These are phyloP conservation scores for Botryobasidium botryosum DNA, from an alignment of 768 basidiomycete species.

Conservation along the genomic window DNA sequence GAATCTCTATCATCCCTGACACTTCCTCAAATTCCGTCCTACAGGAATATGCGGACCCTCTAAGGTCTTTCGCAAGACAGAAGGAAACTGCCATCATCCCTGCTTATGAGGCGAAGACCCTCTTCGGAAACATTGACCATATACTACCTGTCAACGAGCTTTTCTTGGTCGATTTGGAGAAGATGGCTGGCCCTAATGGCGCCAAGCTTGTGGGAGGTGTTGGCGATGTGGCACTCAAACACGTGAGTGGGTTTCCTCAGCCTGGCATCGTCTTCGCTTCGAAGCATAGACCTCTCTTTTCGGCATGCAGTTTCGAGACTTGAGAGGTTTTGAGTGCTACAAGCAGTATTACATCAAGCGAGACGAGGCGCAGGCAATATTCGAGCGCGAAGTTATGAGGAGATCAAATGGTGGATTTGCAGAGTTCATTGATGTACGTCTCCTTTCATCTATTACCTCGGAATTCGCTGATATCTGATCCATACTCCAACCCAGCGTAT, in stretches of 20 bases:
- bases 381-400: slow-evolving; percentile 68
- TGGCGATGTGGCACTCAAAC: slow-evolving; percentile 71
- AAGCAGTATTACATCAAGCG: slow-evolving; percentile 82
- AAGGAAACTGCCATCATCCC: slow-evolving; percentile 80
- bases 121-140: slow-evolving; percentile 89
- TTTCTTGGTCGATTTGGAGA: slow-evolving; percentile 69
- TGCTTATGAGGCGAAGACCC: slow-evolving; percentile 75
- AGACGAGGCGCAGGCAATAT: slow-evolving; percentile 80
- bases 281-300: background rate
- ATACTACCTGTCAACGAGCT: slow-evolving; percentile 79
- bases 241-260: slow-evolving; percentile 24
- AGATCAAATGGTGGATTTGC: slow-evolving; percentile 59
- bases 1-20: too few species aligned
- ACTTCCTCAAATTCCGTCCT: too few species aligned
- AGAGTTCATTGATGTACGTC: slow-evolving; percentile 70
- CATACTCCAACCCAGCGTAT: slow-evolving; percentile 36
- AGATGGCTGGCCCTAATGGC: slow-evolving; percentile 50
- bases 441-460: background rate
- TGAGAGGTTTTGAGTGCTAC: slow-evolving; percentile 79
- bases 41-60: slow-evolving; percentile 84
- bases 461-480: slow-evolving; percentile 2
- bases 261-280: background rate
- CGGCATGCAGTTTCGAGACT: slow-evolving; percentile 42
- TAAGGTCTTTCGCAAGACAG: slow-evolving; percentile 68
- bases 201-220: slow-evolving; percentile 40